Conservation (phyloP, 306 rosid species). For the Myrica gale region DNA sequence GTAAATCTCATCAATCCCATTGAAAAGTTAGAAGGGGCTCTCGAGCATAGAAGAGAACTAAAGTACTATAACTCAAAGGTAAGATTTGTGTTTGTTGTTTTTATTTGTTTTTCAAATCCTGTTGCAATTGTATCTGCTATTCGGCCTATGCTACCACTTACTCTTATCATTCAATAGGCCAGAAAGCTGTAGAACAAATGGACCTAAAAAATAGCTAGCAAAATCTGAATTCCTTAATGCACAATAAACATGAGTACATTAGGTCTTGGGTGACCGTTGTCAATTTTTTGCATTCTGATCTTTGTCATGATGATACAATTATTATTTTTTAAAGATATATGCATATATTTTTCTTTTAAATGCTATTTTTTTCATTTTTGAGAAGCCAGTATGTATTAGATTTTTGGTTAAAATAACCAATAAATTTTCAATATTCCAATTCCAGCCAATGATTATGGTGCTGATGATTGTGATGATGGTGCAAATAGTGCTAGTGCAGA, state of each 20-base stretch:
- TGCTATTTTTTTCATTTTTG: too few species aligned
- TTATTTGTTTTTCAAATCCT: neutral
- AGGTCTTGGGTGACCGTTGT: neutral
- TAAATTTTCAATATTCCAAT: too few species aligned
- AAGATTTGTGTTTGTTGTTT: neutral
- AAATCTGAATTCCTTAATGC: neutral
- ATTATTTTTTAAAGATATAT: too few species aligned
- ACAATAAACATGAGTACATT: neutral
- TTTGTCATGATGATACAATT: neutral
- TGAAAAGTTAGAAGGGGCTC: conserved; percentile 79
- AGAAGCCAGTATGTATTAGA: too few species aligned
- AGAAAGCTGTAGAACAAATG: neutral
- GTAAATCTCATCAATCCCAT: conserved; percentile 79
- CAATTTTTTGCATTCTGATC: neutral
- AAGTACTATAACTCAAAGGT: conserved; percentile 90
- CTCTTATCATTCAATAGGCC: neutral
- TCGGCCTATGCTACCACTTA: neutral
- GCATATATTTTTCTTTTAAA: too few species aligned
- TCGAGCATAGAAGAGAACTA: conserved; percentile 67
- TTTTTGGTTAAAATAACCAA: too few species aligned
- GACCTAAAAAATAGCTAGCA: neutral
- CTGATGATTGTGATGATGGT: too few species aligned
- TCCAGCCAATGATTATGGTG: too few species aligned
- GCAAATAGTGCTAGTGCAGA: too few species aligned
- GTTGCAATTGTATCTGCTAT: neutral